Conservation (phyloP, 225 moss, liverwort and hornwort species). For the Climacium dendroides region DNA sequence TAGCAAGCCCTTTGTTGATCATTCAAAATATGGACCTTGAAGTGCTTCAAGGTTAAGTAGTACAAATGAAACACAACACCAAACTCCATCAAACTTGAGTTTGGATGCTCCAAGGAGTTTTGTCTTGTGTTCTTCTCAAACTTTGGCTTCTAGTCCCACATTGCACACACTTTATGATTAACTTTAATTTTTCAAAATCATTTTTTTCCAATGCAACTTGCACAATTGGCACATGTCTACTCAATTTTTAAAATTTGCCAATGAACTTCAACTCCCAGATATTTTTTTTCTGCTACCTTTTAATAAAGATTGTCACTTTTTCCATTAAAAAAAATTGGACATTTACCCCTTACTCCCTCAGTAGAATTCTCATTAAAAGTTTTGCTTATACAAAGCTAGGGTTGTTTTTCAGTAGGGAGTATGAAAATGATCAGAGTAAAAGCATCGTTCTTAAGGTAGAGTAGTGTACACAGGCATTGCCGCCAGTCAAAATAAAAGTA, state of each 20-base stretch:
- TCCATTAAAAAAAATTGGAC: accelerated
- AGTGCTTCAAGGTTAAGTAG: too few species aligned
- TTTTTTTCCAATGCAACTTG: not conserved
- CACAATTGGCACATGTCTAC: not conserved
- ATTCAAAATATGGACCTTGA: too few species aligned
- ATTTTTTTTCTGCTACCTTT: not conserved
- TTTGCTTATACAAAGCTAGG: not conserved
- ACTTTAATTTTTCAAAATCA: not conserved
- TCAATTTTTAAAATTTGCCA: not conserved
- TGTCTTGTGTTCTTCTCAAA: too few species aligned
- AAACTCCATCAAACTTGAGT: too few species aligned
- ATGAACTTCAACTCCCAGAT: accelerated
- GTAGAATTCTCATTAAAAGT: not conserved
- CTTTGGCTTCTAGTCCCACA: too few species aligned
- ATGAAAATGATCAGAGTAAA: not conserved
- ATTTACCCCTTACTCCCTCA: not conserved
- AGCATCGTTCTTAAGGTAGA: not conserved
- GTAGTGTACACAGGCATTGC: too few species aligned
- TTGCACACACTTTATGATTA: too few species aligned
- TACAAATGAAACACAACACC: too few species aligned
- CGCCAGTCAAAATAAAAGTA: too few species aligned
- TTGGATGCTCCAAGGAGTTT: too few species aligned
- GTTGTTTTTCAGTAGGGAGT: not conserved
- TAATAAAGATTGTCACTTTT: not conserved
- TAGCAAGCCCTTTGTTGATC: too few species aligned